A percentile compares a stretch with the other conserved stretches of the same genome.
phyloP scores from a whole-genome alignment of 164 flowering plant genomes.

The Annona cherimola region DNA sequence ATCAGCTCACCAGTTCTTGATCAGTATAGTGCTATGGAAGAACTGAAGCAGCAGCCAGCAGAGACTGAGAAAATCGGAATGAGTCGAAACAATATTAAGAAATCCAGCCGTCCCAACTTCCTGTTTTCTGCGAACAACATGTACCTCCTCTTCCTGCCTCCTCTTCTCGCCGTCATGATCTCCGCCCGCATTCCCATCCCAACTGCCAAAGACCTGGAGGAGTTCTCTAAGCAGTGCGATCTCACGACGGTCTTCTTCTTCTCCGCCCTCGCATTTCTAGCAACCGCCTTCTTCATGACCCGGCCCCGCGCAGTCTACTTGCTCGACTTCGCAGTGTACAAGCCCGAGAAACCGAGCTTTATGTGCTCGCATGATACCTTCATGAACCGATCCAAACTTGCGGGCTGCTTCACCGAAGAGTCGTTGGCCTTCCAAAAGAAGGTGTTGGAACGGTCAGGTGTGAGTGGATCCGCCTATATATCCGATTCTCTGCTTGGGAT shows the following conservation, averaged over 20 bases:
- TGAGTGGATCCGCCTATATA: slow-evolving; percentile 44
- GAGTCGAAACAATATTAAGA: too few relatives aligned
- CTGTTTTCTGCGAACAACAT: neutral
- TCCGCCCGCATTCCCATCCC: neutral
- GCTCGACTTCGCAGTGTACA: slow-evolving; percentile 60
- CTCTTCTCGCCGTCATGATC: neutral
- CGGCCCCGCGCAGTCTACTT: slow-evolving; percentile 34
- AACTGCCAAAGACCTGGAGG: neutral
- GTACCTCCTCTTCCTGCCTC: neutral
- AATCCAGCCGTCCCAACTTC: too few relatives aligned
- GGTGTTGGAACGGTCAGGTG: slow-evolving; percentile 49
- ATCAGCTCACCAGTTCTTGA: too few relatives aligned
- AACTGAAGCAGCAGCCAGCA: too few relatives aligned
- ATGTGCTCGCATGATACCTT: slow-evolving; percentile 44
- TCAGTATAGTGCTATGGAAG: too few relatives aligned
- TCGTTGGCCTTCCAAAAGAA: slow-evolving; percentile 49
- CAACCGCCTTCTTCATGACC: neutral
- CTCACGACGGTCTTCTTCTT: neutral
- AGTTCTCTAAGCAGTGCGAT: neutral
- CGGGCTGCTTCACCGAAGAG: slow-evolving; percentile 29
- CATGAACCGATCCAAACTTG: slow-evolving; percentile 33
- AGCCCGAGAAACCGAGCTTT: slow-evolving; percentile 41
- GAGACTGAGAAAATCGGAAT: too few relatives aligned
- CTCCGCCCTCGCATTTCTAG: neutral
- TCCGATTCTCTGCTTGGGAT: slow-evolving; percentile 52